Evolutionary conservation across 441 rosid species (phyloP).

Genomic region (Pelargonium myrrhifolium): DNA sequence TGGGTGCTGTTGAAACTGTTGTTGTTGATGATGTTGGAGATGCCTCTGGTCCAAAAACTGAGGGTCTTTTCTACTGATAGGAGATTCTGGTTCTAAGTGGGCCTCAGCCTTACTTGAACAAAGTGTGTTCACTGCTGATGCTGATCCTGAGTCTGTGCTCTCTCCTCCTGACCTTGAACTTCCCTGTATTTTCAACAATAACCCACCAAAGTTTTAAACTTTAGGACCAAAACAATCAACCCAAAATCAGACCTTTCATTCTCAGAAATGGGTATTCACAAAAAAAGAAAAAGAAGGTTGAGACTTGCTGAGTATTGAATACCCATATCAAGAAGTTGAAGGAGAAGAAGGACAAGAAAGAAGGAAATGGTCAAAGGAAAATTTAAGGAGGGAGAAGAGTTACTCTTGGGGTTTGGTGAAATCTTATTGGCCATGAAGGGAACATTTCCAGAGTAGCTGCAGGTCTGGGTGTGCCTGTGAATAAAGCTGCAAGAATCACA

Average conservation of each 20-base stretch:
- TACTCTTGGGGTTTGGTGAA: slow-evolving; percentile 83
- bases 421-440: slow-evolving; percentile 99
- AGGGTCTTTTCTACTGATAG: slow-evolving; percentile 54
- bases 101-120: slow-evolving; percentile 62
- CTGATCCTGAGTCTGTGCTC: slow-evolving; percentile 69
- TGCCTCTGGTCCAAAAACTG: slow-evolving; percentile 34
- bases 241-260: slow-evolving; percentile 16
- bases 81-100: slow-evolving; percentile 69
- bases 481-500: slow-evolving; percentile 70
- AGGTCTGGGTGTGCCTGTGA: slow-evolving; percentile 59
- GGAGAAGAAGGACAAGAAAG: background rate
- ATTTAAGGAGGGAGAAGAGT: slow-evolving; percentile 34
- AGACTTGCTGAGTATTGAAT: too few species aligned
- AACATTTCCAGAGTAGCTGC: slow-evolving; percentile 99
- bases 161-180: slow-evolving; percentile 82
- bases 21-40: slow-evolving; percentile 28
- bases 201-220: background rate
- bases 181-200: slow-evolving; percentile 41
- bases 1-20: slow-evolving; percentile 21
- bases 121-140: slow-evolving; percentile 57
- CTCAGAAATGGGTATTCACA: slow-evolving; percentile 9
- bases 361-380: slow-evolving; percentile 40
- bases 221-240: slow-evolving; percentile 14
- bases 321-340: too few species aligned
- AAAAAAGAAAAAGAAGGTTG: too few species aligned